A percentile compares a stretch with the other conserved stretches of the same genome.
phyloP scores from a whole-genome alignment of 306 rosid species.

The Neltuma alba region DNA sequence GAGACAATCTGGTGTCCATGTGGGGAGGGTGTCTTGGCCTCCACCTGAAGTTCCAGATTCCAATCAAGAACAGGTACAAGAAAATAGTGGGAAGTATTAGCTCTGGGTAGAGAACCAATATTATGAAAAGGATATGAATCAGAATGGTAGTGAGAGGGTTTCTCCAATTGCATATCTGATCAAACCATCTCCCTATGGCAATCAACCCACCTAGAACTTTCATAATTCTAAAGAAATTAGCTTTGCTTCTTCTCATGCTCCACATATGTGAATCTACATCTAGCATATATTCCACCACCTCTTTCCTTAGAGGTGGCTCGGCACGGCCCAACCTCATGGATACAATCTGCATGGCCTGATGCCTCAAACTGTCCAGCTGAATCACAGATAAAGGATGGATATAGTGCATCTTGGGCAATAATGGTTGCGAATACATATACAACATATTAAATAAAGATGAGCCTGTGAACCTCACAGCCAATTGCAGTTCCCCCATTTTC shows the following conservation, averaged over 20 bases:
- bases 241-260: constrained; percentile 98
- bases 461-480: constrained; percentile 86
- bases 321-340: constrained; percentile 74
- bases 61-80: constrained; percentile 84
- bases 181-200: constrained; percentile 82
- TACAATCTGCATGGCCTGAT: constrained; percentile 84
- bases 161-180: constrained; percentile 88
- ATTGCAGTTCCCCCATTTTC: constrained; percentile 87
- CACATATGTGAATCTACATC: constrained; percentile 95
- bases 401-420: constrained; percentile 96
- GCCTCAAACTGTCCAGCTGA: constrained; percentile 80
- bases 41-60: constrained; percentile 86
- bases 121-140: constrained; percentile 78
- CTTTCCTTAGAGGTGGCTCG: constrained; percentile 89
- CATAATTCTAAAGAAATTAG: constrained; percentile 94
- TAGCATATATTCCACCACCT: constrained; percentile 88
- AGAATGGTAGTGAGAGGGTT: constrained; percentile 84
- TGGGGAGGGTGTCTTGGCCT: constrained; percentile 91
- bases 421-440: constrained; percentile 71
- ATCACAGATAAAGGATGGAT: constrained; percentile 81
- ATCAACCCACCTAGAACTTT: constrained; percentile 70
- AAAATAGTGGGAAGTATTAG: constrained; percentile 81
- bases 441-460: constrained; percentile 76
- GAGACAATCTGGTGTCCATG: constrained; percentile 86
- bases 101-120: constrained; percentile 84